Evolutionary conservation across 306 rosid genomes (phyloP), one percentile per base, ranked within the genome.

Genomic region (Sesbania bispinosa): DNA sequence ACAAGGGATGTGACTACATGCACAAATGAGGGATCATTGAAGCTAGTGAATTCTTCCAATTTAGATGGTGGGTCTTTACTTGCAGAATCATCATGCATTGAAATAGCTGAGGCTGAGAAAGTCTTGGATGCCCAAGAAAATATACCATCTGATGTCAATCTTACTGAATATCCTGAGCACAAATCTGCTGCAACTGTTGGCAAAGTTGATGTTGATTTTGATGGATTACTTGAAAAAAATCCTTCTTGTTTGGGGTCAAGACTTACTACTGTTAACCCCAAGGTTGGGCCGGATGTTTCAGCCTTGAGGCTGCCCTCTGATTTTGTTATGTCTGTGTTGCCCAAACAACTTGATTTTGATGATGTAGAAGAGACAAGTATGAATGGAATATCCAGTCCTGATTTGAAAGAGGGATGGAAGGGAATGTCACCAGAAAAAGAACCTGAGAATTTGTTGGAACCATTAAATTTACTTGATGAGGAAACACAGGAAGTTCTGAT

Each of bases 291-390:
- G 27, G 86, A 84, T 52, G 83, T 71, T 76, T 77, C 71, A 14
- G 62, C 16, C 74, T 58, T 43, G 20, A 75, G 68, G 79, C 24
- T 33, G 10, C 67, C 81, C 59, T 30, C 87, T 86, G 85, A 76
- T 80, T 71, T 45, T 63, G 72, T 35, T 10, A 75, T 69, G 79
- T 62, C 77, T 69, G 75, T 80, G 78, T 78, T 74, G 73, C 88
- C 89, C 62, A 84, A 79, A 69, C 83, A 90, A 55, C 88, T 81
- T 69, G 71, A 82, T 74, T 84, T 84, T 81, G 92, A 76, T 77
- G 79, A 78, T 4, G 66, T 67, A 3, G 90, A 80, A 59, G 71
- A 48, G 9, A 71, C 59, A 10, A 65, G 77, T 70, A 66, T 69
- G 79, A 75, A 77, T 42, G 81, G 71, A 74, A 38, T 75, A 62